Conservation (phyloP, 2,329 filamentous ascomycete species). For the Aotearoamyces nothofagi region DNA sequence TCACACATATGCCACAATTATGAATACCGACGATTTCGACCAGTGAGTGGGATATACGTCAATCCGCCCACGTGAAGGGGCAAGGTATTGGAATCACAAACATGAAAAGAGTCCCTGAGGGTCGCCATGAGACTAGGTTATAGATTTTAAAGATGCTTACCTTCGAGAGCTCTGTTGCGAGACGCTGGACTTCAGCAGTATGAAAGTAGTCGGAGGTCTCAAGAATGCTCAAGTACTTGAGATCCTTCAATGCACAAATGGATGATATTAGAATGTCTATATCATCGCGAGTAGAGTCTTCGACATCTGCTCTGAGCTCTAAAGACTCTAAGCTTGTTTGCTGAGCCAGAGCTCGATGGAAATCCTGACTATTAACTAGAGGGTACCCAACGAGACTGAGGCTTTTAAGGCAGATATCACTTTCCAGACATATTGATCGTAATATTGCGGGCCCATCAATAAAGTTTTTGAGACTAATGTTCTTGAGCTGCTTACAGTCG, state of each 20-base stretch:
- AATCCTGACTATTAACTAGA: constrained; percentile 30
- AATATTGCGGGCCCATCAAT: constrained; percentile 35
- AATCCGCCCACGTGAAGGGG: no score
- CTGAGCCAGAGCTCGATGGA: constrained; percentile 34
- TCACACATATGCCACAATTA: no score
- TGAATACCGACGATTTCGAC: no score
- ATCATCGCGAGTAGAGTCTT: constrained; percentile 29
- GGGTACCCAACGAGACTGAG: constrained; percentile 33
- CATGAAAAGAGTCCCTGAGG: no score
- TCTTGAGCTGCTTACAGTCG: constrained; percentile 32
- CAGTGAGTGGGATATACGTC: no score
- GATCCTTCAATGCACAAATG: constrained; percentile 32
- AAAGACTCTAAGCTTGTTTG: constrained; percentile 32
- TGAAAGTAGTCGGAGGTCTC: constrained; percentile 34
- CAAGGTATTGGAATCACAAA: no score
- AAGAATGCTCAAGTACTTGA: constrained; percentile 36
- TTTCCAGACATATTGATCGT: constrained; percentile 29
- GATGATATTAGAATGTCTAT: constrained; percentile 32
- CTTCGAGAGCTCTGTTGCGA: constrained; percentile 27
- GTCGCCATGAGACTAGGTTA: no score
- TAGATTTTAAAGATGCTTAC: no score
- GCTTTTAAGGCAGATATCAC: constrained; percentile 28
- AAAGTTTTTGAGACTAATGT: constrained; percentile 34
- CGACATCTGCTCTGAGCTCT: constrained; percentile 28
- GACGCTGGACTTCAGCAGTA: constrained; percentile 29